Conservation (phyloP, 2,329 filamentous ascomycete genomes). For the Phyllosticta capitalensis region DNA sequence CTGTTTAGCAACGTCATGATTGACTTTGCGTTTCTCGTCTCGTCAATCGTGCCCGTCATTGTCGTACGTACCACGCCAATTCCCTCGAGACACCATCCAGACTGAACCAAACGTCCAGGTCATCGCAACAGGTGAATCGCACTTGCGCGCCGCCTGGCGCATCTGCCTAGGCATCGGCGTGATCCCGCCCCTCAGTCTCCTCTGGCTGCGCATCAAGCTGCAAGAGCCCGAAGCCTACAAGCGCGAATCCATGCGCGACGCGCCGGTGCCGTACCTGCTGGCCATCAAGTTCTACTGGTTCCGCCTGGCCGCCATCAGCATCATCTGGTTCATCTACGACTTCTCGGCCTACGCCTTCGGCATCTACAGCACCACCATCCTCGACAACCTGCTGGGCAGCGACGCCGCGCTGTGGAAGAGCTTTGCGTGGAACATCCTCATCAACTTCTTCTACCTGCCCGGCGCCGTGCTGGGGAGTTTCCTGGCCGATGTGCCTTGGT, state of each 20-base stretch:
- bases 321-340: constrained; percentile 50
- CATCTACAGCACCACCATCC: constrained; percentile 72
- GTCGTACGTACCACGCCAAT: constrained; percentile 32
- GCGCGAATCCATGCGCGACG: constrained; percentile 38
- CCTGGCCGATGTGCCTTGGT: constrained; percentile 54
- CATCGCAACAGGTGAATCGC: constrained; percentile 43
- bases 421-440: constrained; percentile 81
- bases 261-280: constrained; percentile 30
- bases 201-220: constrained; percentile 49
- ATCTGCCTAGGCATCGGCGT: constrained; percentile 55
- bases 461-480: constrained; percentile 71
- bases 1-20: constrained; percentile 86
- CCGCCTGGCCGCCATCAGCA: constrained; percentile 42
- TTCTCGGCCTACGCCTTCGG: constrained; percentile 79
- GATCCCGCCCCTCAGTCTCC: constrained; percentile 42
- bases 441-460: constrained; percentile 83
- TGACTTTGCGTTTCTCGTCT: constrained; percentile 72
- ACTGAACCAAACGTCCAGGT: constrained; percentile 31
- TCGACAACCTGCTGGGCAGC: constrained; percentile 53
- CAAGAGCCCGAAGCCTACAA: constrained; percentile 46
- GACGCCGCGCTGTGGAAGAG: constrained; percentile 58
- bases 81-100: neutral
- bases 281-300: constrained; percentile 47
- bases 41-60: constrained; percentile 66
- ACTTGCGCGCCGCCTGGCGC: constrained; percentile 71